These are phyloP conservation scores for Aspergillus baeticus DNA, from an alignment of 495 filamentous ascomycete species.

Conservation along the genomic window DNA sequence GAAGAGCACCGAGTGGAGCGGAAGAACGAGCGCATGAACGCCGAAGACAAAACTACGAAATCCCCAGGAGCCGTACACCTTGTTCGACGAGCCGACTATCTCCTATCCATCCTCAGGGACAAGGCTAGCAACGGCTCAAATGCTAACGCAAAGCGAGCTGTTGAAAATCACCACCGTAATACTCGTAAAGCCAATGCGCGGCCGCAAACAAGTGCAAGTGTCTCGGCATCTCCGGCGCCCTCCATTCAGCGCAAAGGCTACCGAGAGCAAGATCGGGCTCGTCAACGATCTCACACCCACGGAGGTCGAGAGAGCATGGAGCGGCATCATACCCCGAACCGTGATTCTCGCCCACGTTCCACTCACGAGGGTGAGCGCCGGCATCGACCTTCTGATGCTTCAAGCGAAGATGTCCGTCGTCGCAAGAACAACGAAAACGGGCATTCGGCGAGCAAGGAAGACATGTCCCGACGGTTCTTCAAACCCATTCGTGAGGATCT, in stretches of 20 bases:
- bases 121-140: conserved; percentile 67
- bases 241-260: conserved; percentile 45
- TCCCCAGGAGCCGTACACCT: conserved; percentile 95
- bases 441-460: conserved; percentile 40
- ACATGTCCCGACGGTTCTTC: conserved; percentile 57
- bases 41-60: conserved; percentile 73
- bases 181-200: conserved; percentile 61
- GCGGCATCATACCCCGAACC: conserved; percentile 42
- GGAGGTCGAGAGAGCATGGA: conserved; percentile 47
- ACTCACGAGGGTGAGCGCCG: conserved; percentile 36
- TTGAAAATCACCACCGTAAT: conserved; percentile 89
- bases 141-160: conserved; percentile 67
- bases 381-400: conserved; percentile 38
- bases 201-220: conserved; percentile 39
- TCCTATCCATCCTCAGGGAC: conserved; percentile 84
- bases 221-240: conserved; percentile 56
- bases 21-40: conserved; percentile 83
- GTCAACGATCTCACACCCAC: conserved; percentile 48
- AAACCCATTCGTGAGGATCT: conserved; percentile 60
- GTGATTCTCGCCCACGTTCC: conserved; percentile 39
- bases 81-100: conserved; percentile 90
- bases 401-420: conserved; percentile 42
- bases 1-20: conserved; percentile 98
- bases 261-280: conserved; percentile 51
- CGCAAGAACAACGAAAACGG: conserved; percentile 43